phyloP scores from a whole-genome alignment of 768 basidiomycete species.

The Mycena venus region DNA sequence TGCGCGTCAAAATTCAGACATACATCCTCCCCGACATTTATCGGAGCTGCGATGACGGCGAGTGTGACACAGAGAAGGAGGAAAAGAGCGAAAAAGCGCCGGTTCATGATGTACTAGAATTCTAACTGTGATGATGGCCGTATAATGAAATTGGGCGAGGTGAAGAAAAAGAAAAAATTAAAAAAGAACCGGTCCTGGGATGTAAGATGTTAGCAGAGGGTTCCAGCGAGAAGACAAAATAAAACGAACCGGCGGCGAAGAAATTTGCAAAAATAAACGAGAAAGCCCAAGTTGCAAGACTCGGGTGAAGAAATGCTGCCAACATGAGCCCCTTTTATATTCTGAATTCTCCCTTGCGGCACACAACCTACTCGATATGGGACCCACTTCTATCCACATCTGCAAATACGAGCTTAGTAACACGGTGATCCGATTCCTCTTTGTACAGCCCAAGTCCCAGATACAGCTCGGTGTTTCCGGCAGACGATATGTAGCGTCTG shows the following conservation, averaged over 20 bases:
- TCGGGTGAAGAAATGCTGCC: background rate
- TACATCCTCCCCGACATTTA: background rate
- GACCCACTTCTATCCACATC: background rate
- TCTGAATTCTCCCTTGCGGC: background rate
- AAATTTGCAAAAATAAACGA: background rate
- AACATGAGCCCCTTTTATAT: background rate
- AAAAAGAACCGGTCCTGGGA: background rate
- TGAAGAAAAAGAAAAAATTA: background rate
- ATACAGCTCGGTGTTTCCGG: background rate
- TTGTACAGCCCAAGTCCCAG: background rate
- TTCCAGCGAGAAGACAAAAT: background rate
- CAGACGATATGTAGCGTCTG: background rate
- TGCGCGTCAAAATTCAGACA: background rate
- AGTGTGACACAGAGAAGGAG: background rate
- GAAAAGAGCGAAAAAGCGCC: background rate
- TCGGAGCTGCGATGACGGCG: background rate
- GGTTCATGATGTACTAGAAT: background rate
- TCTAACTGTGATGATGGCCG: background rate
- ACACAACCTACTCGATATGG: background rate
- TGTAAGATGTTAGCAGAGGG: background rate
- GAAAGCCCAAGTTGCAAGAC: background rate
- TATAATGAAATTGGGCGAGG: background rate
- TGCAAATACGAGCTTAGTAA: background rate
- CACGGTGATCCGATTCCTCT: too few relatives aligned
- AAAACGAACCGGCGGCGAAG: background rate